Base-by-base conservation (phyloP, 345 rosid genomes). In the Trapa bicornis region DNA sequence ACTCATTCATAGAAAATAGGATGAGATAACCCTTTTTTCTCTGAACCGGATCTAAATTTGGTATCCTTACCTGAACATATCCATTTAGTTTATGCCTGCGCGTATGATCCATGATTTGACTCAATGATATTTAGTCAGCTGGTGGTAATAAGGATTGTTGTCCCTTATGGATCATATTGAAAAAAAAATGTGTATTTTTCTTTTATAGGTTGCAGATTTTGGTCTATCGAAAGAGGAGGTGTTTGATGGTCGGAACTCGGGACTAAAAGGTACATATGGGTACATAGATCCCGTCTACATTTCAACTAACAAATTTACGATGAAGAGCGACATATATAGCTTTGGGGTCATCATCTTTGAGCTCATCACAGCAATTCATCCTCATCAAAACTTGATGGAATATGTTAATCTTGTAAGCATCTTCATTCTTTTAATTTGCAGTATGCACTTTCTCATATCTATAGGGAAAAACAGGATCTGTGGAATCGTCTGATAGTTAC, bases 371-470 rank as follows among this genome's bases (percentile, higher is more conserved):
- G 95, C 95, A 52, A 94, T 91, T 62, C 97, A 91, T 65, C 99
- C 99, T 2, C 93, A 89, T 52, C 96, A 94, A 72, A 91, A 91
- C 80, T 80, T 91, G 41, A 86, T 94, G 95, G 99, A 91, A 76
- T 91, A 91, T 66, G 70, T 89, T 50, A 82, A 91, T 81, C 91
- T 94, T 16, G 99, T 94, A 79, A 80, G 89, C 76, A 7, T 54
- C 22, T n/a, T 11, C 63, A 58, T 16, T 32, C 8, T 47, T 42
- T 33, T 41, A 12, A n/a, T 11, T 61, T 14, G 42, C 48, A 12
- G 5, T 15, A 7, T 42, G 37, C 7, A 29, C 2, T 43, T 14
- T 65, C 47, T 11, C 16, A 42, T 45, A 2, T 15, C 38, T 22
- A 15, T 64, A 15, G 32, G 10, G 4, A 38, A 38, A 64, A 42